Evolutionary conservation across 768 basidiomycete species (phyloP), one percentile per base, ranked within the genome.

Genomic region (Lactifluus piperatus): DNA sequence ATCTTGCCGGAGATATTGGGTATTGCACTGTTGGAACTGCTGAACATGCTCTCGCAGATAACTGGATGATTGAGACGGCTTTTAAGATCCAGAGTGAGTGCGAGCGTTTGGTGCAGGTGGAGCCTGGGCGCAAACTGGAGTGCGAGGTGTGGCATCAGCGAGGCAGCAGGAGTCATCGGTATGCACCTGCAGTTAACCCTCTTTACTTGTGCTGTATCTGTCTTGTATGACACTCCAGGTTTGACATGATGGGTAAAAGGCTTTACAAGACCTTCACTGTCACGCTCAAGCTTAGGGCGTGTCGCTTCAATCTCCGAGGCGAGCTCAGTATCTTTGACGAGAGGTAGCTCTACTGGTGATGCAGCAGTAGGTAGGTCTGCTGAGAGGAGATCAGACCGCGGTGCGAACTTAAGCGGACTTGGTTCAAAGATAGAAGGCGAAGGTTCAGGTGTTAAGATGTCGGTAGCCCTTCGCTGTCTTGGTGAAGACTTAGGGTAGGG

Each of bases 131-230:
- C 49, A 84, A 84, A 46, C 73, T 94, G 18, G 78, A 94, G 67
- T 94, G 95, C 66, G 92, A 97, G 67, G 83, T 94, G 0, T 95
- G 91, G 88, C 76, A 86, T 56, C 94, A 97, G 71, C 79, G 86
- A 65, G 93, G 94, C 2, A 90, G 84, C 62, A 94, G 94, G 4
- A 85, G 81, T 64, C 93, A 95, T 74, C 76, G 89, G 91, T 93
- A 64, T 66, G 85, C 74, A 1, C 37, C n/a, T 30, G 5, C 10
- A 10, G 44, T 34, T 45, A 11, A 39, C 59, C n/a, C 39, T 44
- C 29, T 55, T 47, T 29, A 3, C 14, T 20, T 13, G 44, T 39
- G 26, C 48, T 50, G 20, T 41, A 47, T 16, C n/a, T 20, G 29
- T 37, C 37, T 50, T n/a, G 24, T 18, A n/a, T 18, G 2, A 18